Percentiles rank a stretch among this genome's conserved stretches.
phyloP scores from a whole-genome alignment of 140 eudicot genomes.

The Erigeron philadelphicus region DNA sequence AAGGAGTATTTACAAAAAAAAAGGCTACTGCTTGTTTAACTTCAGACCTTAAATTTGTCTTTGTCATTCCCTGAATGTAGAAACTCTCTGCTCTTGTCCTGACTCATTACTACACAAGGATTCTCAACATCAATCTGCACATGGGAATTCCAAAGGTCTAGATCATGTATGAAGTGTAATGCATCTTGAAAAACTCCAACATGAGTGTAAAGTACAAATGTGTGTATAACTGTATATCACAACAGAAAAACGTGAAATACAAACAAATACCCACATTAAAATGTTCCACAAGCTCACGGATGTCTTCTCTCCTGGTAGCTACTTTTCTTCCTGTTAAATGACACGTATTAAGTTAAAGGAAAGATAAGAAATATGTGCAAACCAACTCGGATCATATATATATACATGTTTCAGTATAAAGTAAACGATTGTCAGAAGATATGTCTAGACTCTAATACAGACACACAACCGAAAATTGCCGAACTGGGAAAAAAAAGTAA shows the following conservation, averaged over 20 bases:
- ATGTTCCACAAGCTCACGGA: slow-evolving; percentile 80
- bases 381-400: no score
- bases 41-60: slow-evolving; percentile 83
- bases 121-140: slow-evolving; percentile 97
- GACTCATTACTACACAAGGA: slow-evolving; percentile 96
- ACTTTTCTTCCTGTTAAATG: slow-evolving; percentile 61
- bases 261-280: slow-evolving; percentile 65
- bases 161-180: neutral
- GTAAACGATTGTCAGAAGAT: no score
- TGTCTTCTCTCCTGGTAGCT: slow-evolving; percentile 67
- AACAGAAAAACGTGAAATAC: slow-evolving; percentile 1
- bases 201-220: neutral
- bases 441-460: no score
- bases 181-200: slow-evolving; percentile 6
- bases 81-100: slow-evolving; percentile 97
- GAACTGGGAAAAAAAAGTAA: no score
- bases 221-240: slow-evolving; percentile 9
- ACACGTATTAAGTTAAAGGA: slow-evolving; percentile 16
- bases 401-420: no score
- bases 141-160: slow-evolving; percentile 11
- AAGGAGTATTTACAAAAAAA: slow-evolving; percentile 1
- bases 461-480: no score
- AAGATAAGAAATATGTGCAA: slow-evolving; percentile 1
- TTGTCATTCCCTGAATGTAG: slow-evolving; percentile 89
- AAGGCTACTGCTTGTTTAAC: slow-evolving; percentile 9